Conservation (phyloP, 139 green algal genomes). For the Edaphochlamys debaryana region DNA sequence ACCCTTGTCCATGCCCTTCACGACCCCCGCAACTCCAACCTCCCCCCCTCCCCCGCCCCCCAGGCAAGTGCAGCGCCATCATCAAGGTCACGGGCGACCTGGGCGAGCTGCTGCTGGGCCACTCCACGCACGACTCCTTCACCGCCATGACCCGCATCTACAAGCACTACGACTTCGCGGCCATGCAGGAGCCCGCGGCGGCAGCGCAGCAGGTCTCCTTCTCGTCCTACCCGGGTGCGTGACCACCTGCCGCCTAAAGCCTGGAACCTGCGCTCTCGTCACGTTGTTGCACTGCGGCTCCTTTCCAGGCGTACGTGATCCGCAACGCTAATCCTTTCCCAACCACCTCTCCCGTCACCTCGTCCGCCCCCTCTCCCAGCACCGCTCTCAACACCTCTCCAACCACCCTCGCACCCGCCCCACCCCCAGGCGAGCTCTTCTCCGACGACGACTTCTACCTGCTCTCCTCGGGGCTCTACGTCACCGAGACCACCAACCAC, state of each 20-base stretch:
- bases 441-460: slow-evolving; percentile 76
- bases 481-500: slow-evolving; percentile 77
- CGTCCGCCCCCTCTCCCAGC: no score
- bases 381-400: no score
- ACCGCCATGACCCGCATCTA: slow-evolving; percentile 74
- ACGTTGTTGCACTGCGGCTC: no score
- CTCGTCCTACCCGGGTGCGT: slow-evolving; percentile 68
- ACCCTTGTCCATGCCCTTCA: no score
- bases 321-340: no score
- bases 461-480: slow-evolving; percentile 55
- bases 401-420: no score
- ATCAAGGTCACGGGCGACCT: slow-evolving; percentile 69
- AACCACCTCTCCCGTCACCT: no score
- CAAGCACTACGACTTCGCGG: slow-evolving; percentile 76
- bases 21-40: no score
- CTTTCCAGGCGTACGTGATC: no score
- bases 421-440: slow-evolving; percentile 51
- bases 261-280: no score
- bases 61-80: slow-evolving; percentile 70
- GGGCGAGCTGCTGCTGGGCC: slow-evolving; percentile 60
- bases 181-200: neutral
- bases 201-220: slow-evolving; percentile 56
- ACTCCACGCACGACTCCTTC: slow-evolving; percentile 72
- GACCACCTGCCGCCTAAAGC: no score
- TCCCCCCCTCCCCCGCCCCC: neutral